These are phyloP conservation scores for Deinandra increscens DNA, from an alignment of 129 eudicot genomes.

Conservation along the genomic window DNA sequence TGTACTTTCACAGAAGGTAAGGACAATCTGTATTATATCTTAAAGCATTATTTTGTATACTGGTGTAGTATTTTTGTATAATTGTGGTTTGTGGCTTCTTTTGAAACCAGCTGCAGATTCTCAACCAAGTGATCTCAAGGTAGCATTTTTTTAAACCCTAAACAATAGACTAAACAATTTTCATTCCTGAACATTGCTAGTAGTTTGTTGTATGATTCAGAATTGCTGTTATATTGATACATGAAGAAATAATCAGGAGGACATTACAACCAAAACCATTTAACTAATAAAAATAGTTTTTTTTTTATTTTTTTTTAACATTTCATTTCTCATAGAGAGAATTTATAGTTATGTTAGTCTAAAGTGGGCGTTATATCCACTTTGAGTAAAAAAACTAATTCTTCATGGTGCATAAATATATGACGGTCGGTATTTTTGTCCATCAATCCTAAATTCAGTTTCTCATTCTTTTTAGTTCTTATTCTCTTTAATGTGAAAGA, in stretches of 20 bases:
- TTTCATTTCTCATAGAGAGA: not conserved
- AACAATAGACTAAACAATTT: not conserved
- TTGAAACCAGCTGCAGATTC: slow-evolving; percentile 25
- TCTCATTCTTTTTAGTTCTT: not conserved
- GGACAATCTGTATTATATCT: not conserved
- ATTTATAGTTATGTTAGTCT: not conserved
- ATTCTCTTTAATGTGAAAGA: not conserved
- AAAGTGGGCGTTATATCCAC: not conserved
- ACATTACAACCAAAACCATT: not conserved
- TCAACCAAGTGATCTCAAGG: slow-evolving; percentile 56
- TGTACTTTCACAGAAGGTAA: slow-evolving; percentile 44
- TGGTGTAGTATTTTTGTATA: slow-evolving; percentile 19
- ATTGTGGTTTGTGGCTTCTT: slow-evolving; percentile 28
- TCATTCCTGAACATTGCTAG: not conserved
- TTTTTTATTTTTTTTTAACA: not conserved
- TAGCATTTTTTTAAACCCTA: slow-evolving; percentile 19
- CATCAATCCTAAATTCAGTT: not conserved
- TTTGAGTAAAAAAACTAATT: not conserved
- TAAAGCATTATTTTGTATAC: slow-evolving; percentile 18
- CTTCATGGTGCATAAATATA: not conserved
- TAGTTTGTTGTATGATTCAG: not conserved
- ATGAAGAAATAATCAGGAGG: not conserved
- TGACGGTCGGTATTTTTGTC: not conserved
- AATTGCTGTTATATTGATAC: not conserved
- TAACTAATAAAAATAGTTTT: not conserved